phyloP scores from a whole-genome alignment of 768 basidiomycete species.

The Cubamyces lactineus region DNA sequence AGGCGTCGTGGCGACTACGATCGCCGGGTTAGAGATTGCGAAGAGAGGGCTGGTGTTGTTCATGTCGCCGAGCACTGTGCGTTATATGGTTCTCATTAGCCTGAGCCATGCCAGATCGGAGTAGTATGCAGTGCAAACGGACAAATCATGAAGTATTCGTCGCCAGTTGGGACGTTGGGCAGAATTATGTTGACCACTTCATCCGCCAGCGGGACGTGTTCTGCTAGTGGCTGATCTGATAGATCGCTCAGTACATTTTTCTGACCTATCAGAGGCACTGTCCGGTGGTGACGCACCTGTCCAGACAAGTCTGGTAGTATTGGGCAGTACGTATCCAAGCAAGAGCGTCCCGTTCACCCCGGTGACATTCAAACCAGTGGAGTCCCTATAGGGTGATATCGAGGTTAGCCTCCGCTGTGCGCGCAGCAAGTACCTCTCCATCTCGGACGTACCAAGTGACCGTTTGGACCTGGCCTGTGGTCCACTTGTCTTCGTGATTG shows the following conservation, averaged over 20 bases:
- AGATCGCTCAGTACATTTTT: neutral
- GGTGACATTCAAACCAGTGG: neutral
- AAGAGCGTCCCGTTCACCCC: neutral
- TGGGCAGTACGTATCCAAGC: neutral
- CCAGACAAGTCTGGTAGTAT: neutral
- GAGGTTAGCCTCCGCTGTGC: neutral
- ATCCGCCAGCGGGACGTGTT: neutral
- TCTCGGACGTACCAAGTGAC: neutral
- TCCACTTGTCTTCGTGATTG: neutral
- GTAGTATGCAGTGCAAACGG: neutral
- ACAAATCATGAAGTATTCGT: neutral
- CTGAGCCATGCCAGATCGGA: neutral
- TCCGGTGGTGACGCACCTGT: neutral
- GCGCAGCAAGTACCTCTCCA: too few relatives aligned
- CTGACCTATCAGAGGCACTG: neutral
- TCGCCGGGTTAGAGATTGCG: neutral
- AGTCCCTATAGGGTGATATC: neutral
- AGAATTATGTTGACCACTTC: neutral
- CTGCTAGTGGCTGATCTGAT: neutral
- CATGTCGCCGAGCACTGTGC: slow-evolving; percentile 1
- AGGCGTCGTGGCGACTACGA: neutral
- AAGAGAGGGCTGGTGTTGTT: slow-evolving; percentile 1
- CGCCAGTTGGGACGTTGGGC: neutral
- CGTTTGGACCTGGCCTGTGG: neutral
- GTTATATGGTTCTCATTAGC: neutral